Evolutionary conservation across 495 filamentous ascomycete genomes (phyloP).

Genomic region (Penicillium coprophilum): DNA sequence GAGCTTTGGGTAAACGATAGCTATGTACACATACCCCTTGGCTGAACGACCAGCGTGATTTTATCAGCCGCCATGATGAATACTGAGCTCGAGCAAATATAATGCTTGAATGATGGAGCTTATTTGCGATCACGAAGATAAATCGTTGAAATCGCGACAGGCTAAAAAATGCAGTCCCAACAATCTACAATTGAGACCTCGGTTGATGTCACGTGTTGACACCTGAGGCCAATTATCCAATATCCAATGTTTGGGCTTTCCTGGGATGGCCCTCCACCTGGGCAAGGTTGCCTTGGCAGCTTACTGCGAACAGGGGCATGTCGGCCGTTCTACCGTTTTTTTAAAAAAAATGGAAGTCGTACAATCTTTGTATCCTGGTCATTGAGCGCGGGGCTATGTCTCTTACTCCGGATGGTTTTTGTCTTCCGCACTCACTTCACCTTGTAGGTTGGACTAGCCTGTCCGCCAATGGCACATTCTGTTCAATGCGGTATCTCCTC

Average conservation of each 20-base stretch:
- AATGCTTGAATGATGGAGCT: not conserved
- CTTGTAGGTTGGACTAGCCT: not conserved
- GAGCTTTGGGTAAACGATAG: constrained; percentile 10
- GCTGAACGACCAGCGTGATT: constrained; percentile 41
- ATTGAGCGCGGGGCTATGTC: not conserved
- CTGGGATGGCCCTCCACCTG: not conserved
- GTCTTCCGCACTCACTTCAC: not conserved
- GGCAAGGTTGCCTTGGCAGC: constrained; percentile 1
- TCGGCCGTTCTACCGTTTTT: not conserved
- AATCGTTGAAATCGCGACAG: constrained; percentile 13
- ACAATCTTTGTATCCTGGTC: not conserved
- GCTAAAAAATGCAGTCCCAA: constrained; percentile 10
- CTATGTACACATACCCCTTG: constrained; percentile 37
- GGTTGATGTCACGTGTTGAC: constrained; percentile 18
- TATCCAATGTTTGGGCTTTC: not conserved
- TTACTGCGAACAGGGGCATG: not conserved
- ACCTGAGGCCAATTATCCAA: constrained; percentile 16
- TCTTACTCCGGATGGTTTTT: not conserved
- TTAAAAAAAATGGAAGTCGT: not conserved
- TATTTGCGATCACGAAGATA: not conserved
- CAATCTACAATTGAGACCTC: constrained; percentile 15
- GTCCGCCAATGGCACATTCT: not conserved
- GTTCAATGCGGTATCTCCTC: not conserved
- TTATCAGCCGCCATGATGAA: constrained; percentile 31
- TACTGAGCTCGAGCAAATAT: constrained; percentile 1